Evolutionary conservation across 305 asterid genomes (phyloP).

Genomic region (Fraxinus velutina): DNA sequence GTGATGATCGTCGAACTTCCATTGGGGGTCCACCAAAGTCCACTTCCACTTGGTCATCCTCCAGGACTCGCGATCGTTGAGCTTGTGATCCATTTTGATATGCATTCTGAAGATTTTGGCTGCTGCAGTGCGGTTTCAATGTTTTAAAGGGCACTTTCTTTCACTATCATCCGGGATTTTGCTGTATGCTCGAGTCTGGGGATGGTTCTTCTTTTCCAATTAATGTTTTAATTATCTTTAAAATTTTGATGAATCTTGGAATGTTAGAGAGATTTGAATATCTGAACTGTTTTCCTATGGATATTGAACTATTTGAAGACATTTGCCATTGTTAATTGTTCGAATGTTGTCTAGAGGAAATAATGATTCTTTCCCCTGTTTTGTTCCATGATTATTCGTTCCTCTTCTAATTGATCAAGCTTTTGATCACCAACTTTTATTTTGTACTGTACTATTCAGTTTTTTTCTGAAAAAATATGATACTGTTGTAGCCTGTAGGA

Average conservation of each 20-base stretch:
- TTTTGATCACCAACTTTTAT: not conserved
- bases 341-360: not conserved
- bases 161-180: not conserved
- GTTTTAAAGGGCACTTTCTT: not conserved
- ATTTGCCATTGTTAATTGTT: not conserved
- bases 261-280: not conserved
- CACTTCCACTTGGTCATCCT: conserved; percentile 49
- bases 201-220: not conserved
- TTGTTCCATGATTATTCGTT: not conserved
- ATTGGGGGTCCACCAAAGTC: conserved; percentile 33
- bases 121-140: not conserved
- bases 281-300: not conserved
- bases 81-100: not conserved
- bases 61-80: not conserved
- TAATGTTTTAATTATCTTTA: not conserved
- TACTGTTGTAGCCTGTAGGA: not conserved
- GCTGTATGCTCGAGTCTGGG: not conserved
- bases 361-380: not conserved
- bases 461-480: not conserved
- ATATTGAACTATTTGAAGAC: not conserved
- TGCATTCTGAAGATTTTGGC: conserved; percentile 6
- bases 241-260: not conserved
- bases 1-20: conserved; percentile 40
- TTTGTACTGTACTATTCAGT: not conserved
- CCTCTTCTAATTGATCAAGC: not conserved